A percentile compares a stretch with the other conserved stretches of the same genome.
These are phyloP conservation scores for Paracamarosporium sp. DNA, from an alignment of 2,329 filamentous ascomycete genomes.

Conservation along the genomic window DNA sequence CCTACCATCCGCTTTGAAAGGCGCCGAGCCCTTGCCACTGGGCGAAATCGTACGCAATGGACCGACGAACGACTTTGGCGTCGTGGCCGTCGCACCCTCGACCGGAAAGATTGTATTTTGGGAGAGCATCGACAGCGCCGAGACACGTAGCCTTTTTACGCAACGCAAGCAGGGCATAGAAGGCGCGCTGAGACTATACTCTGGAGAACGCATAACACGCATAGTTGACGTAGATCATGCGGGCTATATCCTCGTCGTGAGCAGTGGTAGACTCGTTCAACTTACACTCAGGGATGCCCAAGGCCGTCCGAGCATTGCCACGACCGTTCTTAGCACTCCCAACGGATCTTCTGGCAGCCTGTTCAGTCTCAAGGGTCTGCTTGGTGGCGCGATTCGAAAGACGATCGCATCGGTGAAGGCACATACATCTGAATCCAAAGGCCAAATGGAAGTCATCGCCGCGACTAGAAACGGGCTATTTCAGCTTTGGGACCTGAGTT, in stretches of 20 bases:
- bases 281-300: constrained; percentile 85
- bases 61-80: constrained; percentile 78
- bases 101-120: constrained; percentile 90
- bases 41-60: constrained; percentile 83
- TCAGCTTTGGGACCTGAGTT: constrained; percentile 87
- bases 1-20: constrained; percentile 74
- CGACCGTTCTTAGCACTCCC: constrained; percentile 74
- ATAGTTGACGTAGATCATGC: constrained; percentile 85
- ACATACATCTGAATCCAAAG: constrained; percentile 73
- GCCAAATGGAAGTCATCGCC: constrained; percentile 84
- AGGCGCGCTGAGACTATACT: constrained; percentile 75
- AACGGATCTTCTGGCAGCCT: constrained; percentile 71
- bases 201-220: constrained; percentile 77
- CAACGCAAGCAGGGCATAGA: constrained; percentile 83
- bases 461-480: constrained; percentile 79
- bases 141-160: constrained; percentile 81
- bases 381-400: constrained; percentile 74
- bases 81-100: constrained; percentile 84
- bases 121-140: constrained; percentile 91
- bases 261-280: constrained; percentile 84
- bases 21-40: constrained; percentile 76
- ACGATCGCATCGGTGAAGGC: constrained; percentile 83
- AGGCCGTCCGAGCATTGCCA: constrained; percentile 80
- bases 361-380: constrained; percentile 78
- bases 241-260: constrained; percentile 85